Evolutionary conservation across 2,329 filamentous ascomycete genomes (phyloP), one percentile per base, ranked within the genome.

Genomic region (Lachnellula hyalina): DNA sequence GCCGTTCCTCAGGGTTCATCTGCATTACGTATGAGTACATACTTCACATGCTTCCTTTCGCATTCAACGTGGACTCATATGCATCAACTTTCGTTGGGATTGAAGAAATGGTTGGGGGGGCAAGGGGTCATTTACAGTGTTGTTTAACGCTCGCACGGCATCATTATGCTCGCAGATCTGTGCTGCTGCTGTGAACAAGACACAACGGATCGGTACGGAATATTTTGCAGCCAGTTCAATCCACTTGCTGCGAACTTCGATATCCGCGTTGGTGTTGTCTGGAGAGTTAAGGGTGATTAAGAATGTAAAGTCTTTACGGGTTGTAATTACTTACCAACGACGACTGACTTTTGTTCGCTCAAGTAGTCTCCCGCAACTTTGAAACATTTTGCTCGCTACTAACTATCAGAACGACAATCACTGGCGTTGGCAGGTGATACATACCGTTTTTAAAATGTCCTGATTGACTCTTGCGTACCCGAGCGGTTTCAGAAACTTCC

Each of bases 231-330:
- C 91, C 32, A 97, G 73, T 25, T 82, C 75, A 34, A 90, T 73
- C 93, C 93, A 97, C 57, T 88, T 74, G n/a, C 80, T 79, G 61
- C 94, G 81, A 23, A 86, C 90, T 51, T 89, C 86, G 11, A 77
- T 70, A 72, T 96, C 88, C 32, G 92, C 83, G 69, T 99, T 99
- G n/a, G 94, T 97, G 70, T 96, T 97, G 72, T 99, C 94, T 52
- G 47, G 52, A 52, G 44, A 40, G 57, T 62, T n/a, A 48, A 21
- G 49, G 44, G 15, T 49, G 14, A 41, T 48, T 32, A 42, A 38
- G 23, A 28, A 58, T 54, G 57, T 49, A 25, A 47, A 38, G 34
- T 40, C 21, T 45, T 23, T n/a, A 48, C 53, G 23, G 28, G 17
- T 49, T 8, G 35, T 44, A 25, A 40, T 11, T 56, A 76, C 84